Base-by-base conservation (phyloP, 2,329 filamentous ascomycete species). In the Verticillium nonalfalfae region DNA sequence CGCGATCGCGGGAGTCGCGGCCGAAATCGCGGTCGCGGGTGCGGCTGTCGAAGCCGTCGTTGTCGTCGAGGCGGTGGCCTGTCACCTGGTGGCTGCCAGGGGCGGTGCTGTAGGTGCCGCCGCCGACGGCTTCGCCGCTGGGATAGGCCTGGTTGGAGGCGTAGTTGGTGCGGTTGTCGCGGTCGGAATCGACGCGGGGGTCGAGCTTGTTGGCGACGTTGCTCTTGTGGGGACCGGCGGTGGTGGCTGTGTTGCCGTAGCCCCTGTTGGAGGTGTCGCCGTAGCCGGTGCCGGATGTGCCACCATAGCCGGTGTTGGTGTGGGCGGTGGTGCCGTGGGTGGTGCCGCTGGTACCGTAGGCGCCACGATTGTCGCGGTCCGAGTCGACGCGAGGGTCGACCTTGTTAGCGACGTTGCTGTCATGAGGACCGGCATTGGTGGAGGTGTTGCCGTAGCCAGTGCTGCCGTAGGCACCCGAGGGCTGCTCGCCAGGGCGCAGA, bases 111-210 rank as follows among this genome's bases (percentile, higher is more conserved):
- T 55, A 61, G 72, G 62, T 58, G 55, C 59, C 40, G 6, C 40
- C 40, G 18, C 40, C 40, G 40, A 50, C 40, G 9, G 40, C 40
- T 21, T 50, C n/a, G 33, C 39, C 58, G 34, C 35, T 26, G 36
- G 36, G 14, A 54, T 66, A 58, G 56, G 9, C 60, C 65, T 65
- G 21, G 66, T 62, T 66, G 26, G 36, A 33, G 57, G n/a, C 38
- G 67, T 70, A 45, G 39, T 59, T 76, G 60, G 68, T 68, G 66
- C 71, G 73, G 55, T 74, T 71, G 59, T 80, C 79, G 14, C 80
- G 73, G 66, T 85, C 81, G 3, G 79, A 81, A 68, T 85, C 82
- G 58, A 83, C 75, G 15, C 81, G 74, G 18, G 82, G 82, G 65
- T 86, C 83, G 3, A 71, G 54, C 68, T 82, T 82, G 75, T 86